A percentile compares a stretch with the other conserved stretches of the same genome.
Conservation (phyloP, 192 early-diverging fungal species). For the Chytriomyces sp. region DNA sequence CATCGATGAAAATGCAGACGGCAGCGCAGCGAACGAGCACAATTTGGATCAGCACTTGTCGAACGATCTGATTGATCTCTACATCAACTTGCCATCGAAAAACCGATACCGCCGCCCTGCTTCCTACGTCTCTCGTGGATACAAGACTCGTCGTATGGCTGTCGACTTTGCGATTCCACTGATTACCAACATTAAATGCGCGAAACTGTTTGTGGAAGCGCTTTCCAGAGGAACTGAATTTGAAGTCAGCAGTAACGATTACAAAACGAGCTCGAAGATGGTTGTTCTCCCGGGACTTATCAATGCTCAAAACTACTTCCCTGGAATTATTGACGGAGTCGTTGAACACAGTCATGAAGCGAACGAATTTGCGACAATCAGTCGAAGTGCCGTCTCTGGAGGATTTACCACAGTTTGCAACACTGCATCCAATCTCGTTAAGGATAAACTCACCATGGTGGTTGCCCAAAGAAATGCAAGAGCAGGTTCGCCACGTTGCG, state of each 20-base stretch:
- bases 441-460: conserved; percentile 61
- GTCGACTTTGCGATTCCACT: conserved; percentile 96
- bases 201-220: conserved; percentile 97
- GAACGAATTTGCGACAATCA: conserved; percentile 66
- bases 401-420: conserved; percentile 89
- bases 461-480: conserved; percentile 56
- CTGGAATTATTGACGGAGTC: conserved; percentile 49
- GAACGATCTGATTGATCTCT: conserved; percentile 96
- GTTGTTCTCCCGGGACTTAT: conserved; percentile 86
- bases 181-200: conserved; percentile 99
- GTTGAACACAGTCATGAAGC: conserved; percentile 16
- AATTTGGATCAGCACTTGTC: conserved; percentile 92
- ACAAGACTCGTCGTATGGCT: conserved; percentile 94
- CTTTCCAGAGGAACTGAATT: conserved; percentile 73
- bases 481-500: conserved; percentile 61
- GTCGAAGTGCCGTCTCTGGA: conserved; percentile 77
- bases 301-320: conserved; percentile 76
- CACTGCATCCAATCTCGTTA: conserved; percentile 60
- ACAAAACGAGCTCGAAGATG: conserved; percentile 85
- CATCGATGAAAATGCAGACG: conserved; percentile 63
- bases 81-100: conserved; percentile 98
- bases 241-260: conserved; percentile 87
- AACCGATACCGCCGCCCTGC: conserved; percentile 96
- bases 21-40: conserved; percentile 72
- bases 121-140: conserved; percentile 91